Evolutionary conservation across 495 filamentous ascomycete genomes (phyloP), one percentile per base, ranked within the genome.

Genomic region (Tetracladium setigerum): DNA sequence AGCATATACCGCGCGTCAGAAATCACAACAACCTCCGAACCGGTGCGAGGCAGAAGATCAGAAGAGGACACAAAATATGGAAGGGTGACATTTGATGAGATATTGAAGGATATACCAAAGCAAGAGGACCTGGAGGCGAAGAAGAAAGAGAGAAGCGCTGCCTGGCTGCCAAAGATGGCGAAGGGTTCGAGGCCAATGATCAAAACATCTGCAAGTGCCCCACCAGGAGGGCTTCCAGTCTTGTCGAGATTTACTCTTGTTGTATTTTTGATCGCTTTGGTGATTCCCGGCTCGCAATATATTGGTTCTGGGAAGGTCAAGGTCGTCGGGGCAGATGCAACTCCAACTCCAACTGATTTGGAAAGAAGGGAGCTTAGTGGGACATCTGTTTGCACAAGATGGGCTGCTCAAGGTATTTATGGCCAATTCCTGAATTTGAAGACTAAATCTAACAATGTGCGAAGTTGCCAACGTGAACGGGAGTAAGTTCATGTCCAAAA

Each of bases 351-450:
- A 3, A 27, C 55, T 6, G 52, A 49, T 30, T 36, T 55, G 38
- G 62, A 68, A 33, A 42, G 52, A 19, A 65, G 71, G 11, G 57
- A 62, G 6, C 59, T 68, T 38, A 76, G 67, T 42, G 64, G 70
- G 14, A 81, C 76, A 4, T 58, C 78, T 52, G 63, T 80, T 18
- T 88, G 84, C 61, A 77, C 70, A 45, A 65, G 84, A 53, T 89
- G 81, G 79, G 75, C 72, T 37, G 79, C 83, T 32, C 83, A 87
- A 62, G 74, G 81, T 76, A 72, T 81, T 15, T 52, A n/a, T 80
- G 34, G 6, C 17, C n/a, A 11, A 16, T 32, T 19, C 10, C 11
- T 4, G 2, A 30, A 1, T n/a, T 8, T 16, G 12, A 12, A 30
- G 5, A 22, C 12, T 6, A 22, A 12, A 5, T 31, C 46, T 55